A percentile compares a stretch with the other conserved stretches of the same genome.
Conservation (phyloP, 148 eudicot genomes). For the Linanthus parryae region DNA sequence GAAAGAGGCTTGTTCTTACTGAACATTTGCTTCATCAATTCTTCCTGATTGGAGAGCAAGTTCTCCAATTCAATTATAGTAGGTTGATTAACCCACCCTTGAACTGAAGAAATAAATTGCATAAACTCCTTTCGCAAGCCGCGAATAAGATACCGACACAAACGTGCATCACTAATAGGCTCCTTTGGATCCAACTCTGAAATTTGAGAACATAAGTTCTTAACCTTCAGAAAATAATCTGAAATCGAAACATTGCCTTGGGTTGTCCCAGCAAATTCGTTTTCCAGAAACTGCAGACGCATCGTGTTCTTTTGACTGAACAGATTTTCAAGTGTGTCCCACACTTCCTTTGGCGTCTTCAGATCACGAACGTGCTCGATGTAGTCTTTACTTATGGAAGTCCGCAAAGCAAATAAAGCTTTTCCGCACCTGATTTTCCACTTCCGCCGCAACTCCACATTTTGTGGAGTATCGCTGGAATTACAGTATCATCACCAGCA, state of each 20-base stretch:
- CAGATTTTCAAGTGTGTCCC: constrained; percentile 1
- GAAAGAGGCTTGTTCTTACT: background rate
- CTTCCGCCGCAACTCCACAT: background rate
- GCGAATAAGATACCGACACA: background rate
- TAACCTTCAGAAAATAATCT: constrained; percentile 6
- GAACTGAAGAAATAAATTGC: constrained; percentile 6
- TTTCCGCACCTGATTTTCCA: constrained; percentile 5
- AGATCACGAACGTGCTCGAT: background rate
- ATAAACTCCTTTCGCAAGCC: constrained; percentile 7
- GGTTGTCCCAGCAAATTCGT: constrained; percentile 2
- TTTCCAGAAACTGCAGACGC: background rate
- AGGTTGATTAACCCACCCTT: constrained; percentile 13
- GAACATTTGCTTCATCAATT: constrained; percentile 9
- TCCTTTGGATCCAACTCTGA: constrained; percentile 14
- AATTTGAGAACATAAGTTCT: constrained; percentile 4
- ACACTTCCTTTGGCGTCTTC: background rate
- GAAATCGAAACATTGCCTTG: constrained; percentile 12
- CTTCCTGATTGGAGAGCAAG: constrained; percentile 3
- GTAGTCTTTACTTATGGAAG: background rate
- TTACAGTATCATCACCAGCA: background rate
- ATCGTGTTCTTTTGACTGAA: constrained; percentile 3
- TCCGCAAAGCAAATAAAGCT: background rate
- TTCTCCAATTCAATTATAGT: constrained; percentile 2
- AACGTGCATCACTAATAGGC: constrained; percentile 9
- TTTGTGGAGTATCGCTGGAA: background rate